Base-by-base conservation (phyloP, 2,329 filamentous ascomycete genomes). In the Metarhizium anisopliae region DNA sequence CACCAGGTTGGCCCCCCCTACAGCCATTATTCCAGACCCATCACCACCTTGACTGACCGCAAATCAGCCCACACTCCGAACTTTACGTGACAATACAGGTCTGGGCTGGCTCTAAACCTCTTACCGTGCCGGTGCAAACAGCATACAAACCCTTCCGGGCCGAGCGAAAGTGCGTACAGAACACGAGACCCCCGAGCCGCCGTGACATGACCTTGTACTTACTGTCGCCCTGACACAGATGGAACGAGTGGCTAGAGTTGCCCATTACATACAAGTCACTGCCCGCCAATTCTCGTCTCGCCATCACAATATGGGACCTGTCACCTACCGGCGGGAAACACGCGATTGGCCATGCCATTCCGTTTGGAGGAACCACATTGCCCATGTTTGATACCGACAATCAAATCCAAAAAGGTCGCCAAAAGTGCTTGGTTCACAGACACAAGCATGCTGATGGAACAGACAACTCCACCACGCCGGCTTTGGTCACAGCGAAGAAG, bases 191-290 rank as follows among this genome's bases (percentile, higher is more conserved):
- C 25, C 36, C 10, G n/a, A 40, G 20, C 40, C 18, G 11, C 35
- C 14, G 14, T 14, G 45, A 10, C 6, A 51, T 29, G 43, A n/a
- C n/a, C 36, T 50, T 18, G 2, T 2, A n/a, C 20, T 40, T 42
- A 51, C 25, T 16, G 38, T 53, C 35, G 11, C 56, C 29, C 63
- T 16, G 20, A 40, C 59, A 55, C 57, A 85, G 84, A 67, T 96
- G 94, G 94, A 96, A 95, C 68, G 93, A 97, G 74, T 99, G 95
- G 94, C 82, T 99, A 32, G 84, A 87, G 36, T 76, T 99, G 43
- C 93, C 94, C 0, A 84, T 97, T 59, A 81, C 85, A 4, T 94
- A 96, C 70, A 86, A 89, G 59, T 86, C 87, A 57, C 81, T 95
- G 1, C 92, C 94, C 0, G 76, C 86, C 47, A 89, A 90, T 64